Evolutionary conservation across 1,284 basidiomycete genomes (phyloP), one percentile per base, ranked within the genome.

Genomic region (Termitomyces sp.): DNA sequence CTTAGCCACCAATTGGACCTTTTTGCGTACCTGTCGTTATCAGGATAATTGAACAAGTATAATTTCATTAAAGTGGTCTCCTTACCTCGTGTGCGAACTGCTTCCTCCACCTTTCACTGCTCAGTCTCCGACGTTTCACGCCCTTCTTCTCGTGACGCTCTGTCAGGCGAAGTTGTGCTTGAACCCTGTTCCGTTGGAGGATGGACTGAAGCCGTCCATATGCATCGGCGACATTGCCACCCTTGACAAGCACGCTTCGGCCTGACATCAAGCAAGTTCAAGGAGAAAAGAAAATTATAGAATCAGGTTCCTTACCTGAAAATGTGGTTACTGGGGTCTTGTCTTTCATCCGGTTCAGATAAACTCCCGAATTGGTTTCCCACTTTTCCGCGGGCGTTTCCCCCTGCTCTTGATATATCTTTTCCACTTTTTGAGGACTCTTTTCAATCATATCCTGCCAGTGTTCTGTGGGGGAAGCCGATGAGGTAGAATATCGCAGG

Each of bases 101-200:
- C 63, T 76, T 79, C 63, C 85, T 77, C 83, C 85, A 87, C 55
- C 85, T 76, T 64, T 83, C 73, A 62, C 84, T 87, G 55, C 68
- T 70, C 61, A 88, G 67, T 63, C 84, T 75, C 57, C 84, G 75
- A 56, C 85, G 79, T 66, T 86, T 86, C 51, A 73, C 77, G 47
- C 86, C 85, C 68, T 81, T 81, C 72, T 86, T 86, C 68, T 90
- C 88, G 65, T 91, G 88, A 61, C 89, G 74, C 58, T 78, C 73
- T 47, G 74, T 67, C 60, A 73, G 61, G 47, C 74, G 71, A 34
- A 83, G 68, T 58, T 85, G 82, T 34, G 63, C 62, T 15, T 73
- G 67, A 10, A 92, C 82, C 56, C 68, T 75, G 62, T 91, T 92
- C 30, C 72, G 69, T 34, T 61, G 59, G 17, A 91, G 70, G 50